These are phyloP conservation scores for Pulicaria dysenterica DNA, from an alignment of 129 eudicot genomes.

Conservation along the genomic window DNA sequence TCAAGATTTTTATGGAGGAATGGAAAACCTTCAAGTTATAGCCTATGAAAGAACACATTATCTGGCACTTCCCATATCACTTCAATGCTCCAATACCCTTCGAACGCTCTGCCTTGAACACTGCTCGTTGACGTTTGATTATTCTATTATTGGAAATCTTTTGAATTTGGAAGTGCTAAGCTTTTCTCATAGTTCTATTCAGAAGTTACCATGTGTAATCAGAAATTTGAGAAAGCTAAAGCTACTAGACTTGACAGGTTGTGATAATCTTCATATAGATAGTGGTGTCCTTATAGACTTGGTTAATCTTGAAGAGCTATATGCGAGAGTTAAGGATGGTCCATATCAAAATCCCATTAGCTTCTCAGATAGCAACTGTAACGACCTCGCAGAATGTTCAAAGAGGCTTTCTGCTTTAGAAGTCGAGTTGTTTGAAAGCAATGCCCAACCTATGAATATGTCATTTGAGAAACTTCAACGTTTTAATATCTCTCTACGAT, in stretches of 20 bases:
- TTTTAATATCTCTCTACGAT: constrained; percentile 11
- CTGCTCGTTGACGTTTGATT: neutral
- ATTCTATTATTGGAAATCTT: neutral
- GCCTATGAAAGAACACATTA: neutral
- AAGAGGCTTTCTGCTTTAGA: neutral
- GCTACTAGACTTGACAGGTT: constrained; percentile 18
- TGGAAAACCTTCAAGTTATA: neutral
- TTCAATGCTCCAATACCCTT: constrained; percentile 5
- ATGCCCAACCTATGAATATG: neutral
- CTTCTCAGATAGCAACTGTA: neutral
- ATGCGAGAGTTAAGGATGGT: neutral
- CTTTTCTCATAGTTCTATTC: neutral
- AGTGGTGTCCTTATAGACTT: constrained; percentile 3
- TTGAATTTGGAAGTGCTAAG: constrained; percentile 22
- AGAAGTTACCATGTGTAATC: neutral
- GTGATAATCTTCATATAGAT: constrained; percentile 1
- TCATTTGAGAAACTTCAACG: neutral
- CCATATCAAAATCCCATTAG: too few relatives aligned
- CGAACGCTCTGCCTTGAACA: neutral
- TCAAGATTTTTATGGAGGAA: neutral
- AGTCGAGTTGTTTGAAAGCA: neutral
- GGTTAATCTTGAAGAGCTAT: constrained; percentile 12
- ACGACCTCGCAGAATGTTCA: neutral
- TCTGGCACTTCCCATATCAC: constrained; percentile 2
- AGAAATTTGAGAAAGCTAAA: neutral